Evolutionary conservation across 202 grass and related monocot species (phyloP).

Genomic region (Saccharum hybrid): DNA sequence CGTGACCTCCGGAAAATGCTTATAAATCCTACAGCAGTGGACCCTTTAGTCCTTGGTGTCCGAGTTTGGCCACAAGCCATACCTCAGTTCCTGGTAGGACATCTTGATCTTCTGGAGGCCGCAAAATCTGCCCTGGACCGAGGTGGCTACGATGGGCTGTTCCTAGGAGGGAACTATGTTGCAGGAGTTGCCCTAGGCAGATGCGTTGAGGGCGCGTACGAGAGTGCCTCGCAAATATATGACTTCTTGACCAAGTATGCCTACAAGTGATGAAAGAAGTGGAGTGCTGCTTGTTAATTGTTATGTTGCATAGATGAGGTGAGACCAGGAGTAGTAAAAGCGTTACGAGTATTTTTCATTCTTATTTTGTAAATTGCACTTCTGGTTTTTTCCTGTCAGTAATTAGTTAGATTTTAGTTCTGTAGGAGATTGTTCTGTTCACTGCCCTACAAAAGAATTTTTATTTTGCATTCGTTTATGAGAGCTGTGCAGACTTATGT

Average conservation of each 20-base stretch:
- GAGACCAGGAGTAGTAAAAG: conserved; percentile 11
- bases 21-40: conserved; percentile 70
- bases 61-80: conserved; percentile 91
- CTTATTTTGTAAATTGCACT: conserved; percentile 25
- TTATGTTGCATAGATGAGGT: conserved; percentile 31
- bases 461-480: conserved; percentile 10
- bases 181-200: conserved; percentile 87
- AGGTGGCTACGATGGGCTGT: conserved; percentile 63
- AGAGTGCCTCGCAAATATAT: conserved; percentile 67
- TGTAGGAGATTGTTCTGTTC: conserved; percentile 2
- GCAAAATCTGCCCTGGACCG: conserved; percentile 58
- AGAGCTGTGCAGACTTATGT: conserved; percentile 16
- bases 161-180: conserved; percentile 88
- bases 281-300: neutral
- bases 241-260: conserved; percentile 74
- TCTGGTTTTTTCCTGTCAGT: neutral
- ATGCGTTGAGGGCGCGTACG: conserved; percentile 82
- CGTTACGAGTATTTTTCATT: neutral
- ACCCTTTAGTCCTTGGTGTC: conserved; percentile 68
- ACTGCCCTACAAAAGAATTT: neutral
- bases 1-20: conserved; percentile 85
- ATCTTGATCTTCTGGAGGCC: conserved; percentile 74
- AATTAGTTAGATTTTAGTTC: conserved; percentile 32
- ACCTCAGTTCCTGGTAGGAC: conserved; percentile 87
- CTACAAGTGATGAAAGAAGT: conserved; percentile 49